Evolutionary conservation across 1,284 basidiomycete species (phyloP), one percentile per base, ranked within the genome.

Genomic region (Boletus mariae): DNA sequence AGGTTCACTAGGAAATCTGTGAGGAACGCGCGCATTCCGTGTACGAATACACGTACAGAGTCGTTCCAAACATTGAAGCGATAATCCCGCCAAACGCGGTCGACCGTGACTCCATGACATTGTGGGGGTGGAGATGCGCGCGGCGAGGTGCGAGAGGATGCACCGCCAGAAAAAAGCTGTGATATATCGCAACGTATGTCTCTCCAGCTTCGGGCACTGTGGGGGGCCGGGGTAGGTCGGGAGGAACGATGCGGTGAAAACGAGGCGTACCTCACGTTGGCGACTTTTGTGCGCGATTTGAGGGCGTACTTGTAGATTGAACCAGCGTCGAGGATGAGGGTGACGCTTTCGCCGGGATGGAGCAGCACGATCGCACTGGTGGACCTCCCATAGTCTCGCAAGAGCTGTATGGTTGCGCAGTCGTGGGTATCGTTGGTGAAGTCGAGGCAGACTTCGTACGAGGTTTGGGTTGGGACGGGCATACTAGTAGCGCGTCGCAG

Each of bases 401-500:
- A 70, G 28, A 85, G 74, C 66, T 87, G 85, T 28, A 87, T 73
- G 42, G 84, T 82, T 54, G 83, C 79, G 50, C 74, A 78, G 61
- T 84, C 82, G 59, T 75, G 78, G 12, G 83, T 85, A 60, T 87
- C 85, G 67, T 87, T 87, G 53, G 77, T 79, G 64, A 87, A 79
- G 67, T 84, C 81, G 63, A 87, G 79, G 53, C 80, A 74, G 63
- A 87, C 77, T 64, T 85, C 84, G 69, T 84, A 85, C 11, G 64
- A 59, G 29, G 49, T 10, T 57, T 76, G 73, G 25, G 76, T 75
- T 71, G 76, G 65, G 60, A 69, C 73, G 63, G 78, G 78, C 78
- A 80, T 20, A 20, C 20, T 20, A 20, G 20, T 80, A 34, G 56
- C 15, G 54, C 53, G 62, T 62, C 62, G 47, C 63, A 57, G 68